Evolutionary conservation across 2,329 filamentous ascomycete genomes (phyloP).

Genomic region (Ascocoryne sarcoides): DNA sequence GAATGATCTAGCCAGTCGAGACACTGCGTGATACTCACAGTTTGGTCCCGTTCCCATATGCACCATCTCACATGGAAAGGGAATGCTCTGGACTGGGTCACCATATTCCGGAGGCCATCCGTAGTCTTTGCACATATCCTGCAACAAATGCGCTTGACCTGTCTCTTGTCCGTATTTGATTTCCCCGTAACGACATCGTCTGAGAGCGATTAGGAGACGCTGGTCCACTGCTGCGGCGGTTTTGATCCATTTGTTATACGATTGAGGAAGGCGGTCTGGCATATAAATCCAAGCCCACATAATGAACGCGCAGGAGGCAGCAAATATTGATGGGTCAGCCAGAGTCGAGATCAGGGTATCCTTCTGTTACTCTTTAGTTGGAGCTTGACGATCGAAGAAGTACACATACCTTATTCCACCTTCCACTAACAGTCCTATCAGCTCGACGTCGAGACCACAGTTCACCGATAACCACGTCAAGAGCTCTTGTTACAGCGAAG

Average conservation of each 20-base stretch:
- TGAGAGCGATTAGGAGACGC: constrained; percentile 66
- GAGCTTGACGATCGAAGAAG: background rate
- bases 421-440: constrained; percentile 36
- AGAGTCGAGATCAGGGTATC: constrained; percentile 33
- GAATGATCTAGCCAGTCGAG: constrained; percentile 61
- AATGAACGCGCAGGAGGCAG: constrained; percentile 61
- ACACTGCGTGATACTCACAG: constrained; percentile 65
- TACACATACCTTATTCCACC: constrained; percentile 39
- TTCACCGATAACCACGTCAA: constrained; percentile 61
- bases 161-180: constrained; percentile 68
- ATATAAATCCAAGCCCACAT: constrained; percentile 89
- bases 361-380: constrained; percentile 20
- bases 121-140: constrained; percentile 65
- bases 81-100: constrained; percentile 58
- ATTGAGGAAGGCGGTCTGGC: constrained; percentile 58
- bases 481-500: constrained; percentile 64
- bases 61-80: constrained; percentile 75
- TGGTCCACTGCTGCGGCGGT: constrained; percentile 66
- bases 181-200: constrained; percentile 51
- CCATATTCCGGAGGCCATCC: constrained; percentile 61
- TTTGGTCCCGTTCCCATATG: constrained; percentile 69
- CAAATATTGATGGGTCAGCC: constrained; percentile 64
- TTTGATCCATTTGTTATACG: constrained; percentile 76
- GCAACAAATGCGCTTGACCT: constrained; percentile 57
- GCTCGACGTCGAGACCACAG: constrained; percentile 48